Base-by-base conservation (phyloP, 2,329 filamentous ascomycete species). In the Drechslerella dactyloides region DNA sequence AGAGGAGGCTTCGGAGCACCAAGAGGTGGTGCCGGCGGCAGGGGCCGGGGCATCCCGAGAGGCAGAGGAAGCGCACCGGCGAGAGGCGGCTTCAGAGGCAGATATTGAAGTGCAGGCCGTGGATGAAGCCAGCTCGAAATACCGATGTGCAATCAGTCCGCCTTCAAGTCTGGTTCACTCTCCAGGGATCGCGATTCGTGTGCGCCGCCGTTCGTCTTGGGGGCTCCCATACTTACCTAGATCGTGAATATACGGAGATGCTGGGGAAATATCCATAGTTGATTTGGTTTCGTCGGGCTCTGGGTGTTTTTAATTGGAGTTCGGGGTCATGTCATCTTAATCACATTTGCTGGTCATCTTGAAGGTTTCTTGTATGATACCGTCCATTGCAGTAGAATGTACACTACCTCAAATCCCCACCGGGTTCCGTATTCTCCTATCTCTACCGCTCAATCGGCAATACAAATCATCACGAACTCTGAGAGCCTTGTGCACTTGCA, bases 11-110 rank as follows among this genome's bases (percentile, higher is more conserved):
- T 69, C 33, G 62, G 62, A 19, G 65, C 65, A 35, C 54, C 58
- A 30, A 62, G 65, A 35, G 65, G 59, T 30, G 65, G 58, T 63
- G 59, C 66, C 21, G 66, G 66, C 37, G 66, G 66, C 7, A 53
- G 66, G 42, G 66, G 66, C 54, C 59, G 66, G 8, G 66, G 66
- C 54, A 70, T 70, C 50, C 59, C 66, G 17, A 63, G 66, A 64
- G 66, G 66, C 8, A 70, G 66, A 60, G 66, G 66, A 60, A 70
- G 66, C 33, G 66, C 66, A 21, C 66, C 66, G 17, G 66, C 59
- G 23, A 59, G 66, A 60, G 66, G 66, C 17, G 59, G 66, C 24
- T 70, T 70, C 54, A 70, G 66, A 64, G 66, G 66, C 44, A 58
- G 66, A 48, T 70, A 51, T 51, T 70, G 55, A 51, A 19, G 19